phyloP scores from a whole-genome alignment of 352 stramenopile genomes.

The Pythium plurisporium region DNA sequence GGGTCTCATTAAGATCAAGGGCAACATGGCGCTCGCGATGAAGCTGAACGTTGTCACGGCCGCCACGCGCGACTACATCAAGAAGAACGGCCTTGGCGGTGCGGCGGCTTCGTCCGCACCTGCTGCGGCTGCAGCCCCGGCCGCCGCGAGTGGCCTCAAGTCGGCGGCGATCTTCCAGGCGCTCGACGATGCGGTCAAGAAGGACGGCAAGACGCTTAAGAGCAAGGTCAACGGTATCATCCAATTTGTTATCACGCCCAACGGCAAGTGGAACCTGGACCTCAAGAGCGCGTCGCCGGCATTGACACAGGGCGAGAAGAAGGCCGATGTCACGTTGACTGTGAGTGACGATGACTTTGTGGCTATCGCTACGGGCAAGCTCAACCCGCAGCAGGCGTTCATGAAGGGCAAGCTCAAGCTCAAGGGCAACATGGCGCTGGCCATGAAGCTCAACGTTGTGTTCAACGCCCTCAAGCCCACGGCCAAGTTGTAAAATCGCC shows the following conservation, averaged over 20 bases:
- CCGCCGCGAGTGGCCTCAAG: slow-evolving; percentile 32
- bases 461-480: slow-evolving; percentile 87
- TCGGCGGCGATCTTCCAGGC: slow-evolving; percentile 69
- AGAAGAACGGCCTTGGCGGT: slow-evolving; percentile 41
- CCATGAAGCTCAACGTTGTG: slow-evolving; percentile 93
- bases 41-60: slow-evolving; percentile 91
- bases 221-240: slow-evolving; percentile 83
- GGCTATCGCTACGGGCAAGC: slow-evolving; percentile 74
- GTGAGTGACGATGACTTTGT: slow-evolving; percentile 77
- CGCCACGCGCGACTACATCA: slow-evolving; percentile 75
- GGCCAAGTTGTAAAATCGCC: slow-evolving; percentile 55
- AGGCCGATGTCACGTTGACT: slow-evolving; percentile 76
- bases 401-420: slow-evolving; percentile 96
- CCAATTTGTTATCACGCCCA: slow-evolving; percentile 70
- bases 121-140: slow-evolving; percentile 3
- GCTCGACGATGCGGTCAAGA: slow-evolving; percentile 52
- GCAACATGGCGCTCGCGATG: slow-evolving; percentile 93
- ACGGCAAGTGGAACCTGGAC: slow-evolving; percentile 74
- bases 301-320: slow-evolving; percentile 60
- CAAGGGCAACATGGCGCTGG: slow-evolving; percentile 94
- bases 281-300: slow-evolving; percentile 56
- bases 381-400: slow-evolving; percentile 93
- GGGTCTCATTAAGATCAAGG: slow-evolving; percentile 93
- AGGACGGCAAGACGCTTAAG: slow-evolving; percentile 48
- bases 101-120: slow-evolving; percentile 22